A percentile compares a stretch with the other conserved stretches of the same genome.
Evolutionary conservation across 2,329 filamentous ascomycete genomes (phyloP).

Genomic region (Cladosporium sp.): DNA sequence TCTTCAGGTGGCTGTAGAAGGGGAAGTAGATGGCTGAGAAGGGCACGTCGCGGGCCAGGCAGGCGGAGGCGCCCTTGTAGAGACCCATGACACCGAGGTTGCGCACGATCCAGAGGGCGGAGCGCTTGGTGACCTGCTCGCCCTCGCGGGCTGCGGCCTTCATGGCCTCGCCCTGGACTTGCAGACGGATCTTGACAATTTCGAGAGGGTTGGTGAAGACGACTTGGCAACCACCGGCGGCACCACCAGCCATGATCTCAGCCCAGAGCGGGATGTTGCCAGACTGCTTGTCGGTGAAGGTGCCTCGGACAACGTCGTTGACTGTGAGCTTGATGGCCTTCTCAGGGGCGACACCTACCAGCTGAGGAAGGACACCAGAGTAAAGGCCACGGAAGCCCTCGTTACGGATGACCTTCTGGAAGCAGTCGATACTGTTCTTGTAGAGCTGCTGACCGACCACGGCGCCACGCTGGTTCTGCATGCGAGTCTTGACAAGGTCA

Average conservation of each 20-base stretch:
- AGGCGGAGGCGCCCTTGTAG: slow-evolving; percentile 95
- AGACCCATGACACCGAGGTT: slow-evolving; percentile 91
- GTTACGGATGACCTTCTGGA: slow-evolving; percentile 86
- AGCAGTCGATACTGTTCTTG: slow-evolving; percentile 96
- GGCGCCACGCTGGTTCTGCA: slow-evolving; percentile 91
- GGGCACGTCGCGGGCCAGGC: slow-evolving; percentile 90
- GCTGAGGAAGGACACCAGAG: slow-evolving; percentile 89
- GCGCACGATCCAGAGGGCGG: slow-evolving; percentile 95
- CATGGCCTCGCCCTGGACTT: slow-evolving; percentile 93
- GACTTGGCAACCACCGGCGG: slow-evolving; percentile 91
- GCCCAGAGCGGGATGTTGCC: slow-evolving; percentile 66
- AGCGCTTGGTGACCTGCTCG: slow-evolving; percentile 77
- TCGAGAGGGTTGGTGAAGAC: slow-evolving; percentile 97
- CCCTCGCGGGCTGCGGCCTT: slow-evolving; percentile 69
- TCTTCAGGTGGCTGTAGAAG: slow-evolving; percentile 90
- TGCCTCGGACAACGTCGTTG: slow-evolving; percentile 82
- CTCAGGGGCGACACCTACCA: slow-evolving; percentile 96
- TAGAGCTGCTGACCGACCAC: slow-evolving; percentile 84
- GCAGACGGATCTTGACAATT: slow-evolving; percentile 98
- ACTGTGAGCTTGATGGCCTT: slow-evolving; percentile 99
- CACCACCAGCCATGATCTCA: slow-evolving; percentile 84
- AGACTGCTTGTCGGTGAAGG: slow-evolving; percentile 68
- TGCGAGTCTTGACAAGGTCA: slow-evolving; percentile 94
- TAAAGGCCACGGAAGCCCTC: slow-evolving; percentile 89
- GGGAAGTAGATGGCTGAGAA: slow-evolving; percentile 99